Evolutionary conservation across 495 filamentous ascomycete species (phyloP), one percentile per base, ranked within the genome.

Genomic region (Daldinia vernicosa): DNA sequence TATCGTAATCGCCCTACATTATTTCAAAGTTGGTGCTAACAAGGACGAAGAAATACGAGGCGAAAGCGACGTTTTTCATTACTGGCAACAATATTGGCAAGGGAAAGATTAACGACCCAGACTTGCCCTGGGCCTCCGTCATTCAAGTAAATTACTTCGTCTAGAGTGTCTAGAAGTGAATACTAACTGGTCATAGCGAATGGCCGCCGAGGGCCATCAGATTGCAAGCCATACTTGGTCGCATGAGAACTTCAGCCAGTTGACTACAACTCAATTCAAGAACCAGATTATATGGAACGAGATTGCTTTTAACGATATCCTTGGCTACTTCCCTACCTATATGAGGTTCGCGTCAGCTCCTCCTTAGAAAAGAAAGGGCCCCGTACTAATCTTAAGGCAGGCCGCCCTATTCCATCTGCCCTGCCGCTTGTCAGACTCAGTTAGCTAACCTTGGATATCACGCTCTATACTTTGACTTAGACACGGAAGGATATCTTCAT

Each of bases 141-240:
- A 90, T 95, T 65, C 79, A 80, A 73, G 84, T 84, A 76, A 47
- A 75, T 54, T 51, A 7, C n/a, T 35, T 39, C 47, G 17, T 19
- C 45, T 17, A 22, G 37, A 59, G n/a, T 14, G 54, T 33, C 24
- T 69, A 22, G 39, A 52, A 63, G 52, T 3, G 40, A 45, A 52
- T 1, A 57, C 72, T 81, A 54, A 83, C 74, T 22, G 12, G 28
- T 11, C 17, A 27, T 63, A 87, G 81, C 89, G 91, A 67, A 93
- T 90, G 90, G 77, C 83, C 66, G 79, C 78, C 47, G 74, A 83
- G 67, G 92, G 92, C n/a, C 93, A 97, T 75, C 93, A 95, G 76
- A 82, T 97, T 60, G 93, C 90, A 30, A 91, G 89, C 71, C 93
- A 97, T 71, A 95, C 91, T 1, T 97, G 92, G 92, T 92, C 90